These are phyloP conservation scores for Saccharomycopsis sp. DNA, from an alignment of 805 yeast genomes.

Conservation along the genomic window DNA sequence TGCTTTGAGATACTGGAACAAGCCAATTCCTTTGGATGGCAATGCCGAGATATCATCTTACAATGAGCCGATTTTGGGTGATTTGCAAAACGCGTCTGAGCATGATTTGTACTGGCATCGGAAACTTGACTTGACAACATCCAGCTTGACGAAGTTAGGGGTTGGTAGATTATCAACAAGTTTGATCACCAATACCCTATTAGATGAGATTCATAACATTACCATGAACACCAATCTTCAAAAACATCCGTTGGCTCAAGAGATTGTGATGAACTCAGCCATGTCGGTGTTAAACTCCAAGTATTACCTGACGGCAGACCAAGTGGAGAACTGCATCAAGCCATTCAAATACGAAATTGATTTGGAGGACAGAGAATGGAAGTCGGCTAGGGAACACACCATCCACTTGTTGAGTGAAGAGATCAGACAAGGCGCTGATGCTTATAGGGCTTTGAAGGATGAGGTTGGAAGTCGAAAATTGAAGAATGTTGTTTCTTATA, in stretches of 20 bases:
- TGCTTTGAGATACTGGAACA: constrained; percentile 90
- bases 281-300: constrained; percentile 65
- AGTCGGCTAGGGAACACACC: constrained; percentile 68
- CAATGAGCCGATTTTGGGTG: constrained; percentile 44
- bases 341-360: constrained; percentile 97
- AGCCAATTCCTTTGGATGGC: constrained; percentile 32
- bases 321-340: constrained; percentile 95
- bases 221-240: constrained; percentile 66
- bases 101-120: constrained; percentile 83
- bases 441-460: constrained; percentile 48
- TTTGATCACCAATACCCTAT: constrained; percentile 68
- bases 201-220: constrained; percentile 68
- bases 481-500: constrained; percentile 69
- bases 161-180: constrained; percentile 85
- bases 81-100: constrained; percentile 45
- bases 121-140: constrained; percentile 75
- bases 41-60: neutral
- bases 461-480: constrained; percentile 80
- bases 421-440: constrained; percentile 65
- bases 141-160: constrained; percentile 83
- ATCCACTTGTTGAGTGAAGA: constrained; percentile 72
- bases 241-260: constrained; percentile 79
- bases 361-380: constrained; percentile 93
- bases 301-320: constrained; percentile 90
- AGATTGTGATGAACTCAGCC: constrained; percentile 79